Evolutionary conservation across 495 filamentous ascomycete genomes (phyloP).

Genomic region (Talaromyces nanjingensis): DNA sequence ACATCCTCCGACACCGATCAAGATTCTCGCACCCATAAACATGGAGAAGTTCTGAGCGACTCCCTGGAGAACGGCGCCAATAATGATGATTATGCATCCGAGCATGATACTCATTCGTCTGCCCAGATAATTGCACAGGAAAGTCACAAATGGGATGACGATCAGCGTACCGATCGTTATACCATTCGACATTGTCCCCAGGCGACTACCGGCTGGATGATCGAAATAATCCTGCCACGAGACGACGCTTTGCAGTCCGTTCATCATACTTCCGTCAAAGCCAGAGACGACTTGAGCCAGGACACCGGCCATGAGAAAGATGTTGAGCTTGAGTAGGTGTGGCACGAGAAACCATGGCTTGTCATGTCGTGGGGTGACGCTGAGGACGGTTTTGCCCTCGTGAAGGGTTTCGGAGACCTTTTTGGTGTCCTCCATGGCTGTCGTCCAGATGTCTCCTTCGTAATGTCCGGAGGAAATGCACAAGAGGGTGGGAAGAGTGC

Average conservation of each 20-base stretch:
- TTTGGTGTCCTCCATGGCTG: not conserved
- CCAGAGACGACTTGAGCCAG: not conserved
- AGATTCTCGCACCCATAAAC: not conserved
- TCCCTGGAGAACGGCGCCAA: not conserved
- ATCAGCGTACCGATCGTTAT: not conserved
- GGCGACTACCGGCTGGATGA: not conserved
- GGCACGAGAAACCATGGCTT: not conserved
- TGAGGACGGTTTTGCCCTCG: not conserved
- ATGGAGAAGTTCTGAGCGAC: not conserved
- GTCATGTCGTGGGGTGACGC: not conserved
- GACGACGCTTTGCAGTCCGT: not conserved
- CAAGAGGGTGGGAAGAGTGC: not conserved
- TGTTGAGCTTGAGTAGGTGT: not conserved
- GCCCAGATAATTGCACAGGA: not conserved
- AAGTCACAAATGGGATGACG: not conserved
- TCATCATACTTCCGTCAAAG: not conserved
- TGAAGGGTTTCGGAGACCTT: not conserved
- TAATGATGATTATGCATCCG: not conserved
- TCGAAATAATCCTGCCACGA: not conserved
- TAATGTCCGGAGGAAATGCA: not conserved
- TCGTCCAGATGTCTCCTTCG: not conserved
- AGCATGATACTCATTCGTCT: not conserved
- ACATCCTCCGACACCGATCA: not conserved
- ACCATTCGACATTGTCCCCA: not conserved
- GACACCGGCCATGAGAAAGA: not conserved